Evolutionary conservation across 495 filamentous ascomycete genomes (phyloP), one percentile per base, ranked within the genome.

Genomic region (Podospora fimiseda): DNA sequence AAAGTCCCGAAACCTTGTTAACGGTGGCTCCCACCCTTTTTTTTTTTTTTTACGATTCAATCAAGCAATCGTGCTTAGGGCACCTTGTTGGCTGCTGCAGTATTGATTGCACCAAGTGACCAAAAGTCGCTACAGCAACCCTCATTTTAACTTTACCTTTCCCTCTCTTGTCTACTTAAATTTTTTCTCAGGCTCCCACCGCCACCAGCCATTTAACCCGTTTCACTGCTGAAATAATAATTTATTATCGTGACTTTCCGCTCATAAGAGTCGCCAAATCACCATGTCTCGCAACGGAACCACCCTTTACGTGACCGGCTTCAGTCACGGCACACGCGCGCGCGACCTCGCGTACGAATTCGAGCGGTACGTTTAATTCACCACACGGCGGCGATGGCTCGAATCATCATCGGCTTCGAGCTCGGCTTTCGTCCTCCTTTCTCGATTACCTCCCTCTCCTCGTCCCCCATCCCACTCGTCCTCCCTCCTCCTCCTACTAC

Each of bases 271-370:
- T 14, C 55, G 48, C 43, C 38, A 47, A 43, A 27, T 49, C 69
- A 76, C 58, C 61, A 96, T 96, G 90, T 96, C 90, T 80, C 89
- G 91, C 60, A 84, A 87, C 64, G 84, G 86, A 50, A 95, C 91
- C 39, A 98, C 93, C 24, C 89, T 98, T 51, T 98, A 98, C 79
- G 93, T 96, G 60, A 78, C 77, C 64, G 93, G 93, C 78, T 99
- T 99, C 74, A 93, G 92, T 78, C 92, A 95, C 72, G 94, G 93
- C 66, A 99, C 93, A 70, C 90, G 93, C 78, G 93, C 93, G 69
- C 90, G 94, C 81, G 93, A 99, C 76, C 89, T 99, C 73, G 93
- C 93, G 78, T 97, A 96, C 88, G 93, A 99, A 81, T 96, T 96
- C 87, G 90, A 96, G 88, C 69, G 92, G 94, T 98, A 74, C 67